Percentiles rank a stretch among this genome's conserved stretches.
Conservation (phyloP, 345 rosid genomes). For the Barbarea vulgaris region DNA sequence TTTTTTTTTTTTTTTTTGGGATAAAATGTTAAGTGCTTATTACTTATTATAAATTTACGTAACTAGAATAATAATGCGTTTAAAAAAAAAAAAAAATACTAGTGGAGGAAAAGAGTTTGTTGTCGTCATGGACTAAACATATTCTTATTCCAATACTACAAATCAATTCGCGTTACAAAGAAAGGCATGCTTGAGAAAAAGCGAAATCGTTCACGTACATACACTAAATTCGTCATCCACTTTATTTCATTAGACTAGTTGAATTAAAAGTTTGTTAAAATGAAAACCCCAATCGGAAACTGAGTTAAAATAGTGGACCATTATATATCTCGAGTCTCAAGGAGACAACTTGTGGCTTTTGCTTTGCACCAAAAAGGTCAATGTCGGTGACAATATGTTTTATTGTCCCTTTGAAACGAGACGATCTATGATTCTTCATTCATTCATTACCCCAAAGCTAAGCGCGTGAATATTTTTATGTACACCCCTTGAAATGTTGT, state of each 20-base stretch:
- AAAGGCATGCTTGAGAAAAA: not conserved
- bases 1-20: too few species aligned
- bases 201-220: not conserved
- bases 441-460: constrained; percentile 8
- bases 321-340: constrained; percentile 2
- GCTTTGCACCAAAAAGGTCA: constrained; percentile 32
- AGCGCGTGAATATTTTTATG: constrained; percentile 28
- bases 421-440: constrained; percentile 17
- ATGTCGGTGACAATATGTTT: constrained; percentile 30
- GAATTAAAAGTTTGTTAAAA: not conserved
- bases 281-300: not conserved
- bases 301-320: not conserved
- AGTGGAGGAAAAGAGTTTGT: not conserved
- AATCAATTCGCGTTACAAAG: not conserved
- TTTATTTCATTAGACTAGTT: not conserved
- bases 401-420: constrained; percentile 23
- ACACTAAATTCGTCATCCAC: not conserved
- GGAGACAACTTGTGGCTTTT: constrained; percentile 33
- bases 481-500: constrained; percentile 7
- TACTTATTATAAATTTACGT: not conserved
- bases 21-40: too few species aligned
- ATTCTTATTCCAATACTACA: not conserved
- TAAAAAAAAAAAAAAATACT: not conserved
- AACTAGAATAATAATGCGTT: not conserved
- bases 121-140: not conserved